A percentile compares a stretch with the other conserved stretches of the same genome.
These are phyloP conservation scores for Rhododendron griersonianum DNA, from an alignment of 148 eudicot species.

Conservation along the genomic window DNA sequence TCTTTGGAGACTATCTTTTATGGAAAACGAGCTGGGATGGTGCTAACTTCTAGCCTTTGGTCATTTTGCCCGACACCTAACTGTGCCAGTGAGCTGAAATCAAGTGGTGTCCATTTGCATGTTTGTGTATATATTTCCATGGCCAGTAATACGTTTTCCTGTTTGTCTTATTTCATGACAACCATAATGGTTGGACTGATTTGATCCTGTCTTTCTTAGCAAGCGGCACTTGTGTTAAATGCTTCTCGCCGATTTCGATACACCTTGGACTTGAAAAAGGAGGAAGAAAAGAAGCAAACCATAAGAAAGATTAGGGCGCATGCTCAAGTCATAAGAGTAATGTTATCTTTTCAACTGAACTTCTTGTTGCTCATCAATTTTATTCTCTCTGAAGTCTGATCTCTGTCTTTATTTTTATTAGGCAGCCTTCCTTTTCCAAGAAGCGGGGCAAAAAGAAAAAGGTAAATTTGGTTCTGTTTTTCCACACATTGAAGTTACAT, in stretches of 20 bases:
- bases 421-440: conserved; percentile 84
- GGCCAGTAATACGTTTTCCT: neutral
- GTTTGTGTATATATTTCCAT: neutral
- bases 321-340: conserved; percentile 89
- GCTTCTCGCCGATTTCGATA: conserved; percentile 92
- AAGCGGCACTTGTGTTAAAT: conserved; percentile 97
- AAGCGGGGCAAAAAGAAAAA: conserved; percentile 45
- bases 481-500: neutral
- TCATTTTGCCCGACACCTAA: neutral
- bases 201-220: conserved; percentile 36
- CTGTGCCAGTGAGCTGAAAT: neutral
- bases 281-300: conserved; percentile 69
- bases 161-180: neutral
- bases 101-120: neutral
- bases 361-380: neutral
- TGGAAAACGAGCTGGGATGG: neutral
- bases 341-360: conserved; percentile 6
- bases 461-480: conserved; percentile 30
- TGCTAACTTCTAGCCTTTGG: neutral
- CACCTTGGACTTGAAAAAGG: conserved; percentile 87
- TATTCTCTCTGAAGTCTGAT: conserved; percentile 4
- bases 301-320: conserved; percentile 78
- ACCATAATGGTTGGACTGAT: conserved; percentile 10
- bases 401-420: conserved; percentile 22
- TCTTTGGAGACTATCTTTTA: neutral